Conservation (phyloP, 202 grass and related monocot genomes). For the Saccharum hybrid region DNA sequence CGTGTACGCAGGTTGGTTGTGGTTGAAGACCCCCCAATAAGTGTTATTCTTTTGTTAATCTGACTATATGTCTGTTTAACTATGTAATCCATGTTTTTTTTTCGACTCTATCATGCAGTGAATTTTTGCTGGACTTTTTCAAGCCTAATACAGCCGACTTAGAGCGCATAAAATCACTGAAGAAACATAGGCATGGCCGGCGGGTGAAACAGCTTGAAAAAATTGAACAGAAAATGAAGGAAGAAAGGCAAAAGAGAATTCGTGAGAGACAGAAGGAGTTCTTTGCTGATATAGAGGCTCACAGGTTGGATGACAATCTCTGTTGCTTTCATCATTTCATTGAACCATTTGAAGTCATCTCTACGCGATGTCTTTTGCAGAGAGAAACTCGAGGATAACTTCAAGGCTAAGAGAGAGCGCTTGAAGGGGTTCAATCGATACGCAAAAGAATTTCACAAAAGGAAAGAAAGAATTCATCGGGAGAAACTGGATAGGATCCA, state of each 20-base stretch:
- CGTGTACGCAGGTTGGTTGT: conserved; percentile 72
- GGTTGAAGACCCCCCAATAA: conserved; percentile 15
- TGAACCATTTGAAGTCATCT: conserved; percentile 37
- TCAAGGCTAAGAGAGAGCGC: conserved; percentile 93
- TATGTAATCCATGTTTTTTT: conserved; percentile 22
- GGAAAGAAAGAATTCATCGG: conserved; percentile 86
- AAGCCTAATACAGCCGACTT: conserved; percentile 78
- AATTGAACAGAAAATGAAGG: conserved; percentile 99
- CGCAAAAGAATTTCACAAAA: conserved; percentile 96
- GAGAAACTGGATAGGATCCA: conserved; percentile 99
- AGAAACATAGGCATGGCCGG: conserved; percentile 93
- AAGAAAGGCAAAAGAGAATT: conserved; percentile 98
- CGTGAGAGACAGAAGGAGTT: conserved; percentile 98
- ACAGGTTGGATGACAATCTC: conserved; percentile 62
- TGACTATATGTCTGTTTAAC: conserved; percentile 20
- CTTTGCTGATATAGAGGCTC: conserved; percentile 92
- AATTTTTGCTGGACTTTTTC: conserved; percentile 95
- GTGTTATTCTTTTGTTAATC: conserved; percentile 23
- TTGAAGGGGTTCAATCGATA: conserved; percentile 92
- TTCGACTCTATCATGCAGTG: conserved; percentile 63
- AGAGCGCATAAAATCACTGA: conserved; percentile 80
- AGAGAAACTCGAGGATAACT: conserved; percentile 90
- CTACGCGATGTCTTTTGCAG: conserved; percentile 49
- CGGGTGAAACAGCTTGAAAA: conserved; percentile 94
- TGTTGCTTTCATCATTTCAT: conserved; percentile 15